Evolutionary conservation across 164 flowering plant species (phyloP), one percentile per base, ranked within the genome.

Genomic region (Sextonia rubra): DNA sequence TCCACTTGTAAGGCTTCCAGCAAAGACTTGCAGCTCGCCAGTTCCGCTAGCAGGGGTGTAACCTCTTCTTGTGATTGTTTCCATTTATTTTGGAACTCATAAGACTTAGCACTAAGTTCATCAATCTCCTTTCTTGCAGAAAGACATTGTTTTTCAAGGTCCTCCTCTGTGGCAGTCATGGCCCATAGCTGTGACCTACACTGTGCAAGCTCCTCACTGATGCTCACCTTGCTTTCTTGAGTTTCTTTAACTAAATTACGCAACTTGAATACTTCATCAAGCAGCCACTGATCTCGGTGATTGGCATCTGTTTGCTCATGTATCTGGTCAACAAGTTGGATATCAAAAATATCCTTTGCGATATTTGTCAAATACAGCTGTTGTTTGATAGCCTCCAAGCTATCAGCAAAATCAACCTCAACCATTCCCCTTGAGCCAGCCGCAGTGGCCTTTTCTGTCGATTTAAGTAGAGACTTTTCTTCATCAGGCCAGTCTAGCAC

Each of bases 311-410:
- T 47, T 68, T 83, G 89, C 24, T 75, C 75, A 71, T 82, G 73
- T 47, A 66, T 76, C 72, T 85, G 87, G 47, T 92, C 98, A 26
- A 73, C 15, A 27, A 91, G 85, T 78, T 88, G 91, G 83, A 89
- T 55, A 22, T 78, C 74, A 74, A 79, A 77, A 30, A 85, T 68
- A 75, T 92, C 94, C 73, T 88, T 89, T 2, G 72, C 71, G 60
- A 85, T 75, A 80, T 65, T 82, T 60, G 91, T 47, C 22, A 88
- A 66, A 78, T 85, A 88, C 17, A 91, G 70, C 25, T 91, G 89
- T 67, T 88, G 89, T 73, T 85, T 84, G 49, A 89, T 74, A 76
- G 68, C 74, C 77, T 87, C 90, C 29, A 83, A 61, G 55, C 70
- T 66, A 80, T 83, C 81, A 70, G 61, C 61, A 77, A 25, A 48